Evolutionary conservation across 345 rosid genomes (phyloP).

Genomic region (Physaria fendleri): DNA sequence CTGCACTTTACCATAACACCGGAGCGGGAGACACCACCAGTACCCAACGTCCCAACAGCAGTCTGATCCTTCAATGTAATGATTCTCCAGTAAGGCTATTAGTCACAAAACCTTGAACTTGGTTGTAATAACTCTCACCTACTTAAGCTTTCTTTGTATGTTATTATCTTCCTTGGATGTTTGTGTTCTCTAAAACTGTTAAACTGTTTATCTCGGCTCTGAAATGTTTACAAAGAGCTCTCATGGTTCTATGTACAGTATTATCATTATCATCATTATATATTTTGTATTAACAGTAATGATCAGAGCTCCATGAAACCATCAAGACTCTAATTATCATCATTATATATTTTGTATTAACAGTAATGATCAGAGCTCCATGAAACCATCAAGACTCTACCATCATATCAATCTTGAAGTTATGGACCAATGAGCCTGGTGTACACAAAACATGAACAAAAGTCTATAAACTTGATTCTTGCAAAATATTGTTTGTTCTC

Average conservation of each 20-base stretch:
- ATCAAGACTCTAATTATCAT: too few species aligned
- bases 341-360: too few species aligned
- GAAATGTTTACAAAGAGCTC: slow-evolving; percentile 8
- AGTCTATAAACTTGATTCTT: too few species aligned
- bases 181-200: slow-evolving; percentile 9
- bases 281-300: too few species aligned
- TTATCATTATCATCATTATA: not conserved
- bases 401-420: too few species aligned
- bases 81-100: slow-evolving; percentile 1
- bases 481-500: too few species aligned
- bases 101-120: slow-evolving; percentile 5
- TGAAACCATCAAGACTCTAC: too few species aligned
- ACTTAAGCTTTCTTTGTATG: slow-evolving; percentile 15
- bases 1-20: slow-evolving; percentile 66
- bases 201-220: slow-evolving; percentile 1
- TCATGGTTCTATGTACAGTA: slow-evolving; percentile 17
- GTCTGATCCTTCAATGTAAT: slow-evolving; percentile 5
- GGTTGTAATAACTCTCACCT: slow-evolving; percentile 20
- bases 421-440: too few species aligned
- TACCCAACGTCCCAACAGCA: slow-evolving; percentile 17
- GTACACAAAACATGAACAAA: too few species aligned
- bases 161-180: slow-evolving; percentile 9
- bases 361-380: too few species aligned
- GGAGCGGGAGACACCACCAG: slow-evolving; percentile 45
- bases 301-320: too few species aligned